A percentile compares a stretch with the other conserved stretches of the same genome.
These are phyloP conservation scores for Pneumocystis jirovecii DNA, from an alignment of 1,139 yeast genomes.

Conservation along the genomic window DNA sequence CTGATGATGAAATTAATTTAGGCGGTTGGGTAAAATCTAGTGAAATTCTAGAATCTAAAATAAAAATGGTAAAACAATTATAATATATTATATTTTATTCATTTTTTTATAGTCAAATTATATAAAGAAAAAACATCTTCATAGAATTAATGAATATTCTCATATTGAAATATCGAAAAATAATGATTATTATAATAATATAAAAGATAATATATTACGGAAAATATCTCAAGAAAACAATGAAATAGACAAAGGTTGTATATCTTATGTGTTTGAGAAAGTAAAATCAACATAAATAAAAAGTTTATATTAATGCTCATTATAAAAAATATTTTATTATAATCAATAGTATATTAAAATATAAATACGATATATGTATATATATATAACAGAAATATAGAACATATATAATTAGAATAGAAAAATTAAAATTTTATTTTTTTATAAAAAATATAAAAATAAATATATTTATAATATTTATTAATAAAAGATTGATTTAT, in stretches of 20 bases:
- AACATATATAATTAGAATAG: too few species aligned
- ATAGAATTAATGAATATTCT: background rate
- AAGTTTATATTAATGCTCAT: background rate
- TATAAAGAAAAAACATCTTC: background rate
- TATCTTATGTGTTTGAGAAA: background rate
- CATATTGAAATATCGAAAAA: background rate
- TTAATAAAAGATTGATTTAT: too few species aligned
- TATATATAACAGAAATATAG: too few species aligned
- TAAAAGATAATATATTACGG: background rate
- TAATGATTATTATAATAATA: background rate
- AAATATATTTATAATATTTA: too few species aligned
- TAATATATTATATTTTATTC: background rate
- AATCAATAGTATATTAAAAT: background rate
- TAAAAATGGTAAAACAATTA: background rate
- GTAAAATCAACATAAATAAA: background rate
- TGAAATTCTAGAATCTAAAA: background rate
- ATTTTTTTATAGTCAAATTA: background rate
- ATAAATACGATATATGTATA: too few species aligned
- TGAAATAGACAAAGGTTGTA: background rate
- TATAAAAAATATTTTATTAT: background rate
- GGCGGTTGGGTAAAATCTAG: background rate
- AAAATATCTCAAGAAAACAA: background rate
- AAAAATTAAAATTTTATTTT: too few species aligned
- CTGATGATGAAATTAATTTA: conserved; percentile 10
- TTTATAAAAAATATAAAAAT: too few species aligned